Percentiles rank a stretch among this genome's conserved stretches.
Evolutionary conservation across 441 rosid species (phyloP).

Genomic region (Cnidoscolus chayamansa): DNA sequence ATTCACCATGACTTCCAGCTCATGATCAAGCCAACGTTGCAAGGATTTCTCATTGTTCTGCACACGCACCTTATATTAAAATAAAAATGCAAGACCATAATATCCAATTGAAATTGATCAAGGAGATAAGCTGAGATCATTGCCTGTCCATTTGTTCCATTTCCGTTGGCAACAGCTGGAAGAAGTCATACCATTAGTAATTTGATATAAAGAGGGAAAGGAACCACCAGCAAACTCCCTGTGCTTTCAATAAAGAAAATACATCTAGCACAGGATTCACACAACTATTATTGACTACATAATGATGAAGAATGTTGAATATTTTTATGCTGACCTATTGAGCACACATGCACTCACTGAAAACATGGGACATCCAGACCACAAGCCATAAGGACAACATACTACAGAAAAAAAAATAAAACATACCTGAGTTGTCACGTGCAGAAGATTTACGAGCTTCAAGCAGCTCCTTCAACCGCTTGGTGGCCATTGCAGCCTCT

Average conservation of each 20-base stretch:
- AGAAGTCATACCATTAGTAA: slow-evolving; percentile 35
- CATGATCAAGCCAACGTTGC: slow-evolving; percentile 94
- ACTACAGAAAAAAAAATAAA: slow-evolving; percentile 15
- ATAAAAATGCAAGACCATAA: slow-evolving; percentile 9
- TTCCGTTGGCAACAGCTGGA: slow-evolving; percentile 71
- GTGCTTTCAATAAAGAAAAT: slow-evolving; percentile 4
- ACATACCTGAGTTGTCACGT: slow-evolving; percentile 68
- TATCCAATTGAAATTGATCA: background rate
- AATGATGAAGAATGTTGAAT: slow-evolving; percentile 3
- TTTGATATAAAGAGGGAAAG: slow-evolving; percentile 16
- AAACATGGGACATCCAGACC: slow-evolving; percentile 14
- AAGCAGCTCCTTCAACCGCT: slow-evolving; percentile 90
- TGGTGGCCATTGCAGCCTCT: slow-evolving; percentile 99
- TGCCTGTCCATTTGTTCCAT: slow-evolving; percentile 87
- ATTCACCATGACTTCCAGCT: slow-evolving; percentile 96
- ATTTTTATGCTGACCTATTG: slow-evolving; percentile 5
- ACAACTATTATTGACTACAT: slow-evolving; percentile 16
- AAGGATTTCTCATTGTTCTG: slow-evolving; percentile 87
- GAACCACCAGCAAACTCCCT: slow-evolving; percentile 2
- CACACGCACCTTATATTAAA: slow-evolving; percentile 22
- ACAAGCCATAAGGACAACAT: slow-evolving; percentile 12
- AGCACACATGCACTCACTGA: slow-evolving; percentile 5
- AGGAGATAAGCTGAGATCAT: slow-evolving; percentile 9
- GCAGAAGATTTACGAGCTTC: slow-evolving; percentile 89
- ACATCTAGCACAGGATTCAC: slow-evolving; percentile 5